phyloP scores from a whole-genome alignment of 78 protist genomes.

The Tieghemostelium lacteum region DNA sequence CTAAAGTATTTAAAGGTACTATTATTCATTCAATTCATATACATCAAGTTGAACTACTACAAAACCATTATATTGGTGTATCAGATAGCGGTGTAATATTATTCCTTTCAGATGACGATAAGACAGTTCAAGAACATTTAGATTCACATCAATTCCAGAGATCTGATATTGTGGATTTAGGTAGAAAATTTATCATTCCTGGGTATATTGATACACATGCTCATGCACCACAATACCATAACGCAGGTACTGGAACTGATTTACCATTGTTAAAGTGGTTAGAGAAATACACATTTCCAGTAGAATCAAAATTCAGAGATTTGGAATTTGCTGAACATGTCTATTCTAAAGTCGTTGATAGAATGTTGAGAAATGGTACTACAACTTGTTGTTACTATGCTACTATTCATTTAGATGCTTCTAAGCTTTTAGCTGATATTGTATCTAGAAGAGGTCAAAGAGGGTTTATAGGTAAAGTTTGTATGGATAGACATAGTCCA shows the following conservation, averaged over 20 bases:
- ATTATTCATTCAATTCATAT: slow-evolving; percentile 58
- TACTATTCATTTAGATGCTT: slow-evolving; percentile 91
- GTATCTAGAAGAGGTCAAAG: slow-evolving; percentile 86
- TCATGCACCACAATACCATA: slow-evolving; percentile 94
- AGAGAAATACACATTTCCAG: slow-evolving; percentile 92
- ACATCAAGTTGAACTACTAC: slow-evolving; percentile 32
- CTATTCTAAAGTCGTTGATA: slow-evolving; percentile 73
- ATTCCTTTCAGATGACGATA: background rate
- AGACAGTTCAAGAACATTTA: background rate
- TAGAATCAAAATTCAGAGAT: slow-evolving; percentile 84
- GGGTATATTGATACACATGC: slow-evolving; percentile 94
- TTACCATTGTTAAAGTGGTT: slow-evolving; percentile 92
- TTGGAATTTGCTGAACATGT: slow-evolving; percentile 80
- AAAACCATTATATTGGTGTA: slow-evolving; percentile 46
- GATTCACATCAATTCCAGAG: background rate
- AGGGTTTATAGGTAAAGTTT: slow-evolving; percentile 91
- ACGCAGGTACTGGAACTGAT: slow-evolving; percentile 89
- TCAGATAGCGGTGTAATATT: slow-evolving; percentile 14
- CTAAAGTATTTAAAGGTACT: slow-evolving; percentile 69
- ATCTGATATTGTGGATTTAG: slow-evolving; percentile 25
- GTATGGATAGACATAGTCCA: slow-evolving; percentile 91
- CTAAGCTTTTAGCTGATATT: slow-evolving; percentile 46
- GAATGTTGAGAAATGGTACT: slow-evolving; percentile 85
- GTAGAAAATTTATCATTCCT: slow-evolving; percentile 86
- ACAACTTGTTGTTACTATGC: slow-evolving; percentile 91